Evolutionary conservation across 352 stramenopile species (phyloP), one percentile per base, ranked within the genome.

Genomic region (Phytophthora hybrid): DNA sequence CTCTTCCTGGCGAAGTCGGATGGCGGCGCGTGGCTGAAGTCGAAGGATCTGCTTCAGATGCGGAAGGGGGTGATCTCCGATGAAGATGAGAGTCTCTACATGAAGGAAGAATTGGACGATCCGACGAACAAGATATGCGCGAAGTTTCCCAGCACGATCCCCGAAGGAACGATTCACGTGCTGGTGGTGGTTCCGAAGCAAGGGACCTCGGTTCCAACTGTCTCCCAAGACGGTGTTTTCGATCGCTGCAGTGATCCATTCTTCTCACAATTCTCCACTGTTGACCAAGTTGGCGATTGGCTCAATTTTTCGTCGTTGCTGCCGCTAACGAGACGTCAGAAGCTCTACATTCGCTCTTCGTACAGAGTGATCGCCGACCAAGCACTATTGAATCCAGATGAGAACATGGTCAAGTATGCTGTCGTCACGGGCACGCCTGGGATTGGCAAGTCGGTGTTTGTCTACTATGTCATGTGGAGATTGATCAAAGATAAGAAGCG

Each of bases 341-440:
- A 8, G 34, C 63, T 80, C 37, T 80, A 74, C 60, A 64, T 79
- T 53, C 73, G 73, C 44, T 71, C 68, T 65, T 76, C 65, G 58
- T 80, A 80, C 51, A 58, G 34, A 46, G 9, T 46, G 14, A 80
- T 80, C 49, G 68, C 73, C 21, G 60, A 52, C 5, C 73, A 77
- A 69, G 63, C 63, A 19, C 51, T 80, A 26, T 55, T 55, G 58
- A 80, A 77, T 31, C 10, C 11, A 31, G 54, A 68, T 61, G n/a
- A 51, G 51, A 65, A 19, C 21, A 18, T 62, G 39, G 62, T 26
- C 6, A 80, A 80, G 56, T 77, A 77, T 71, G 73, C 63, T 34
- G 53, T 82, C 37, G 41, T 82, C 52, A 82, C 72, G 26, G 76
- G 71, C 34, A 78, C 76, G 21, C 67, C 68, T 80, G 23, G 23